Conservation (phyloP, 1,284 basidiomycete species). For the Sporisorium scitamineum region DNA sequence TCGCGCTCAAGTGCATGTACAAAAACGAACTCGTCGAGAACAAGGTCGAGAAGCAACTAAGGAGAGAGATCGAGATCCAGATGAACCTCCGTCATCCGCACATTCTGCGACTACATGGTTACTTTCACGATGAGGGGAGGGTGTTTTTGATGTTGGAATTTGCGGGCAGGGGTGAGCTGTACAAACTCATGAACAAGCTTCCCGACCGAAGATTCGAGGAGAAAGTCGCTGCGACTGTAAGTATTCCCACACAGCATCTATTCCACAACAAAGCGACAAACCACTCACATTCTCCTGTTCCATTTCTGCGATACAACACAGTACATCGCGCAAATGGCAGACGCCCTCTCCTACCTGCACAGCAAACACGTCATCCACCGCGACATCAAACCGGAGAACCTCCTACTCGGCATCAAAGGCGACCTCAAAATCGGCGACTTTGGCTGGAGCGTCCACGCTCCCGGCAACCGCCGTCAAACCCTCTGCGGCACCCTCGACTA, state of each 20-base stretch:
- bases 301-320: constrained; percentile 66
- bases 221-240: constrained; percentile 78
- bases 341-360: constrained; percentile 92
- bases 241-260: constrained; percentile 38
- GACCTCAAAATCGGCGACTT: constrained; percentile 99
- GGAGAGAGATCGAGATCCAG: constrained; percentile 98
- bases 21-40: constrained; percentile 95
- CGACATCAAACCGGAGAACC: constrained; percentile 98
- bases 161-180: constrained; percentile 93
- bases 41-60: constrained; percentile 79
- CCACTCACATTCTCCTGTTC: background rate
- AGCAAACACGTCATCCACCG: constrained; percentile 97
- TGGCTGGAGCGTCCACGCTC: constrained; percentile 98
- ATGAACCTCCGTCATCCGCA: constrained; percentile 96
- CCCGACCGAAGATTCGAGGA: constrained; percentile 82
- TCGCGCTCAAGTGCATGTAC: constrained; percentile 96
- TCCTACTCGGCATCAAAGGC: constrained; percentile 92
- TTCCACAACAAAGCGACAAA: background rate
- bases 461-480: constrained; percentile 86
- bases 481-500: constrained; percentile 97
- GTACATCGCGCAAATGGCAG: constrained; percentile 98
- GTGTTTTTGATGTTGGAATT: constrained; percentile 98
- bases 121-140: constrained; percentile 97
- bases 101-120: constrained; percentile 91
- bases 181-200: constrained; percentile 88